Conservation (phyloP, 2,329 filamentous ascomycete genomes). For the Cytospora chrysosperma region DNA sequence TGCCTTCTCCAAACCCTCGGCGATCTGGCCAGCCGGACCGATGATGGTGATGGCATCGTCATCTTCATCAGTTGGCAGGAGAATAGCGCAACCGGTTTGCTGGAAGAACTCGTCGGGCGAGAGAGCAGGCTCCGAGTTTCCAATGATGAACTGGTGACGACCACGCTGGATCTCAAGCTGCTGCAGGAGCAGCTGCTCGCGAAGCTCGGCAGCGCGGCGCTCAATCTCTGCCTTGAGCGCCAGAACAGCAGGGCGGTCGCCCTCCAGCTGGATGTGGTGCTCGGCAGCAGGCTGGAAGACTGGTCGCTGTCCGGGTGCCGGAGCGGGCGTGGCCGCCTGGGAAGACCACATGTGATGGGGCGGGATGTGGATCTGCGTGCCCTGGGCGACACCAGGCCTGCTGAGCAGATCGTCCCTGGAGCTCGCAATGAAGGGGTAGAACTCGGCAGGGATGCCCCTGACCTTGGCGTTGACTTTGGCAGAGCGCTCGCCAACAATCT, state of each 20-base stretch:
- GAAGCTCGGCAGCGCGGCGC: slow-evolving; percentile 71
- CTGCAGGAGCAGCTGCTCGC: slow-evolving; percentile 71
- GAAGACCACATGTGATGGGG: slow-evolving; percentile 74
- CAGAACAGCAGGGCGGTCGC: slow-evolving; percentile 80
- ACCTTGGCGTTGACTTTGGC: slow-evolving; percentile 80
- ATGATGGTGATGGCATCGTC: slow-evolving; percentile 83
- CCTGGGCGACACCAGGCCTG: slow-evolving; percentile 69
- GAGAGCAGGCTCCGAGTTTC: slow-evolving; percentile 64
- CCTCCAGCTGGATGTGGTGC: slow-evolving; percentile 79
- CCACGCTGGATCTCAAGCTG: slow-evolving; percentile 81
- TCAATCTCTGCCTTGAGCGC: slow-evolving; percentile 80
- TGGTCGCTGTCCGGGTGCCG: slow-evolving; percentile 62
- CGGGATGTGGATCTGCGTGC: slow-evolving; percentile 80
- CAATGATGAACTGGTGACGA: slow-evolving; percentile 92
- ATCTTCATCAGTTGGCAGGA: slow-evolving; percentile 75
- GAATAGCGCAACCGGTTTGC: slow-evolving; percentile 85
- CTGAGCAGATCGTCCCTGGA: slow-evolving; percentile 67
- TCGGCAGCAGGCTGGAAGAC: slow-evolving; percentile 72
- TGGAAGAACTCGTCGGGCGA: slow-evolving; percentile 83
- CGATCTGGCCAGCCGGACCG: slow-evolving; percentile 72
- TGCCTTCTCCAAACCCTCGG: slow-evolving; percentile 74
- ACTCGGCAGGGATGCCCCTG: slow-evolving; percentile 82
- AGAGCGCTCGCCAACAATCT: slow-evolving; percentile 83
- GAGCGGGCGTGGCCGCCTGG: slow-evolving; percentile 64
- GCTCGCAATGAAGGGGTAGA: slow-evolving; percentile 92